Base-by-base conservation (phyloP, 164 flowering plant species). In the Tetrastigma voinierianum region DNA sequence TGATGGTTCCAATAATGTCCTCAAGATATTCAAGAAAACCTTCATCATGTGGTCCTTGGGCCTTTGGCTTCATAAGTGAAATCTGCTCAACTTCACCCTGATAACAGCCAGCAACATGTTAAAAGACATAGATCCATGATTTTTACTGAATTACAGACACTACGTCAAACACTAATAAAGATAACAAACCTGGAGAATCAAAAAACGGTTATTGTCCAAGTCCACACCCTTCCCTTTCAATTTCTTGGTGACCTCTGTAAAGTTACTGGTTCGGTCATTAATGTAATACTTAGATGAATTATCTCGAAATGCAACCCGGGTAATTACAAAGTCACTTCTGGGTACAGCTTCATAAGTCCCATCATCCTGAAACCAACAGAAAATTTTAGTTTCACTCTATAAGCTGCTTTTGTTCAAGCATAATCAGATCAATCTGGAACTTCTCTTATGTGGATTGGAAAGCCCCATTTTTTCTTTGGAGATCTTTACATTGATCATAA, bases 11-110 rank as follows among this genome's bases (percentile, higher is more conserved):
- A 78, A 95, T 92, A 19, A 95, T 95, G 74, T 95, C 98, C 78
- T 95, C 99, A 0, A 92, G 85, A 81, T 92, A 92, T 76, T 95
- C 99, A 52, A 95, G 91, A 76, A 95, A 95, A 18, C 98, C 98
- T 83, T 92, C 97, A 77, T 95, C 98, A 72, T 92, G 99, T 18
- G 90, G 91, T 57, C 97, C 96, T 81, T 92, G 97, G 14, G 90
- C 87, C 79, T 89, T 95, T 14, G 98, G 99, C 81, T 90, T 95
- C 99, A 95, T 95, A 77, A 95, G 66, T 45, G 99, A 95, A 69
- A 95, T 95, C 74, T 95, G 99, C 74, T 95, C 99, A 51, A 95
- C 99, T 78, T 95, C 99, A 44, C 99, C 99, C 99, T 95, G 76
- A 62, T 40, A 62, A 71, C 13, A 67, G 10, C 51, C 21, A 65